These are phyloP conservation scores for Dactylellina sp. DNA, from an alignment of 2,329 filamentous ascomycete genomes.

Conservation along the genomic window DNA sequence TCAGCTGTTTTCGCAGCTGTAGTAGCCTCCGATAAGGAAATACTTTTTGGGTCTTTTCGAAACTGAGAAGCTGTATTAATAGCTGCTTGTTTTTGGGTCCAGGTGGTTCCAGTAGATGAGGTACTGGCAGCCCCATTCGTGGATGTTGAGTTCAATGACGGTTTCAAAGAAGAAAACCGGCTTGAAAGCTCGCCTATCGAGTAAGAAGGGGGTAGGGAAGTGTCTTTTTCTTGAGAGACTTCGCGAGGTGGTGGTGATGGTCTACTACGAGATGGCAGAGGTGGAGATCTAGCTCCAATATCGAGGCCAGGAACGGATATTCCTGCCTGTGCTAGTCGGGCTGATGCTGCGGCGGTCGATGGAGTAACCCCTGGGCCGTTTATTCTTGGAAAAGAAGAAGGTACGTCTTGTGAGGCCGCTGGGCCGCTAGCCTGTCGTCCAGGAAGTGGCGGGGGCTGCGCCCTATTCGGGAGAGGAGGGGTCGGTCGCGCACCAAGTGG, in stretches of 20 bases:
- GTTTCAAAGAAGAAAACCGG: slow-evolving; percentile 64
- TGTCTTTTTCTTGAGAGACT: slow-evolving; percentile 46
- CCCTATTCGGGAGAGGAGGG: slow-evolving; percentile 40
- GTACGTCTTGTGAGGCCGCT: slow-evolving; percentile 61
- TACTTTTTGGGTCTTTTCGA: slow-evolving; percentile 72
- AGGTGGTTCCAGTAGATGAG: slow-evolving; percentile 70
- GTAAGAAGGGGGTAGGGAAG: slow-evolving; percentile 68
- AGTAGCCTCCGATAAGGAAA: slow-evolving; percentile 71
- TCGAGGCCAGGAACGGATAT: slow-evolving; percentile 82
- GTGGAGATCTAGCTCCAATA: slow-evolving; percentile 69
- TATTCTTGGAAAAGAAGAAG: slow-evolving; percentile 59
- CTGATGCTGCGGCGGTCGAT: slow-evolving; percentile 68
- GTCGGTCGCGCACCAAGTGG: slow-evolving; percentile 58
- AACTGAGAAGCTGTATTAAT: slow-evolving; percentile 72
- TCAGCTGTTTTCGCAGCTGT: slow-evolving; percentile 73
- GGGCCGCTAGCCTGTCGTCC: slow-evolving; percentile 59
- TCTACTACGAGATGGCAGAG: slow-evolving; percentile 60
- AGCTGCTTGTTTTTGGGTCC: slow-evolving; percentile 73
- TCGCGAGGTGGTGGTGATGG: slow-evolving; percentile 58
- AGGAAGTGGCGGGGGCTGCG: slow-evolving; percentile 61
- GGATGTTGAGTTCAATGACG: slow-evolving; percentile 60
- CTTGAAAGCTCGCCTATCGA: slow-evolving; percentile 74
- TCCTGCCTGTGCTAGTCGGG: slow-evolving; percentile 77
- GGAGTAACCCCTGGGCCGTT: slow-evolving; percentile 58
- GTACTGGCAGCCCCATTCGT: slow-evolving; percentile 34